phyloP scores from a whole-genome alignment of 106 monocot genomes.

The Acorus calamus region DNA sequence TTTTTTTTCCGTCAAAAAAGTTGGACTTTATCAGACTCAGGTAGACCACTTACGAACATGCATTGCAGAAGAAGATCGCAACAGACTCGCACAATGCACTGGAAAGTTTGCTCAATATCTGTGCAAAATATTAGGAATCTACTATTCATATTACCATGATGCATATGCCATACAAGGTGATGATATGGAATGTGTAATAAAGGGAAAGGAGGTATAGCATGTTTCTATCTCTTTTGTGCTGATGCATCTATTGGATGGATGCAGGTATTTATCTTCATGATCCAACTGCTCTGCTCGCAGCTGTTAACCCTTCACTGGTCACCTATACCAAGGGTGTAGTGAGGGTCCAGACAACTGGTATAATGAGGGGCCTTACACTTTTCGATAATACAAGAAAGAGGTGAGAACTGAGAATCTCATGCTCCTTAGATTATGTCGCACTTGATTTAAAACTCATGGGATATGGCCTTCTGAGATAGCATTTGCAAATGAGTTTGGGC shows the following conservation, averaged over 20 bases:
- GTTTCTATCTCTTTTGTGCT: neutral
- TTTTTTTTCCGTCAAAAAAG: no score
- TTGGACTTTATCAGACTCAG: no score
- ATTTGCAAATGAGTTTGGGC: no score
- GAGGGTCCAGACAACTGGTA: constrained; percentile 85
- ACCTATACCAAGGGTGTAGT: constrained; percentile 88
- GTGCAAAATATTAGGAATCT: constrained; percentile 70
- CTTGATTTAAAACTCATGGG: no score
- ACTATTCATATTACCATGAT: constrained; percentile 75
- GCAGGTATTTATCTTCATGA: constrained; percentile 96
- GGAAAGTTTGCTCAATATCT: constrained; percentile 77
- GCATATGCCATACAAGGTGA: constrained; percentile 61
- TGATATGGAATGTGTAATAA: neutral
- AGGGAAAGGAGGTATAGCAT: neutral
- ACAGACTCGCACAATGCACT: constrained; percentile 52
- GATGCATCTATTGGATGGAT: constrained; percentile 13
- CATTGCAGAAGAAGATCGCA: constrained; percentile 48
- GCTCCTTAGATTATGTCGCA: no score
- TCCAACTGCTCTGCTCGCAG: constrained; percentile 80
- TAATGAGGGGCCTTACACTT: constrained; percentile 77
- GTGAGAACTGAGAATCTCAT: constrained; percentile 28
- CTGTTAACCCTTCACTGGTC: constrained; percentile 77
- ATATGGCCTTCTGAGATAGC: no score
- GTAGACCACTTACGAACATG: neutral
- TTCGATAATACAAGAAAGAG: constrained; percentile 86